Evolutionary conservation across 495 filamentous ascomycete genomes (phyloP), one percentile per base, ranked within the genome.

Genomic region (Aspergillus steynii): DNA sequence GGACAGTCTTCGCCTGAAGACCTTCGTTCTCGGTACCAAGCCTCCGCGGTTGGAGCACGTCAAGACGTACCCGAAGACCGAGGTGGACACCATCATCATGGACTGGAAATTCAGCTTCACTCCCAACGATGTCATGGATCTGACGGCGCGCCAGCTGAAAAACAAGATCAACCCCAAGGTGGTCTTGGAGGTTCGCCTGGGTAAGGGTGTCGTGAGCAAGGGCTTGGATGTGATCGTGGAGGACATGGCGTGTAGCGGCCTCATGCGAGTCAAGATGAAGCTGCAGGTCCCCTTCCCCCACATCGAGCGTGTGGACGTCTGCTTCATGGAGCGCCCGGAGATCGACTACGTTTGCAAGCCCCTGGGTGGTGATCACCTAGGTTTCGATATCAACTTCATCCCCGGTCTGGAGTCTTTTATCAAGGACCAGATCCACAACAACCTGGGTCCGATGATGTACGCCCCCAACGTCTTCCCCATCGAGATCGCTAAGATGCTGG

Each of bases 71-170:
- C 93, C 95, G 29, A 97, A 96, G 76, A 90, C 91, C 12, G 91
- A 97, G 50, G 92, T 97, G 51, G 94, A 99, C 67, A 89, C 89
- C 57, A 90, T 99, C 48, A 84, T 98, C 57, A 99, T 98, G 96
- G 95, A 99, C 70, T 99, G 95, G 95, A 93, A 96, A 65, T 98
- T 99, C 76, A 97, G 93, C 78, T 99, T 99, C 75, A 98, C 90
- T 0, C 95, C 95, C 8, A 97, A 94, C 65, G 95, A 99, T 73
- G 89, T 83, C 9, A 86, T 89, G 61, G 95, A 99, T 75, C 82
- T 99, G 82, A 99, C 95, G 5, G 79, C 86, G 26, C 87, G 89
- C 50, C 95, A 99, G 69, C 72, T 96, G 64, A 95, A 92, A 77
- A 90, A 94, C 75, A 97, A 96, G 77, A 82, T 97, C 72, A 97